A percentile compares a stretch with the other conserved stretches of the same genome.
These are phyloP conservation scores for Penicillium maclennaniae DNA, from an alignment of 495 filamentous ascomycete genomes.

Conservation along the genomic window DNA sequence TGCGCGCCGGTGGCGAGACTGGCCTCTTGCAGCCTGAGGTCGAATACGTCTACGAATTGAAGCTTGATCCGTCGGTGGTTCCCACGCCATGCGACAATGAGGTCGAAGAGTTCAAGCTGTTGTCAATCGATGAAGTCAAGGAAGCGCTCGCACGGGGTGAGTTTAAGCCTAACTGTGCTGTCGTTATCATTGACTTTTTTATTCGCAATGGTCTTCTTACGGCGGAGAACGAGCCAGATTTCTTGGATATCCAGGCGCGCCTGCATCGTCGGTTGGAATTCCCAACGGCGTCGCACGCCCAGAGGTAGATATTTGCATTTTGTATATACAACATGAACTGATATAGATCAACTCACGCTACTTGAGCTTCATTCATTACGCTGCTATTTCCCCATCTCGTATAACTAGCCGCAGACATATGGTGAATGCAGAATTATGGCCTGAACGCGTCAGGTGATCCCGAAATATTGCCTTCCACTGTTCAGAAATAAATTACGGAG, in stretches of 20 bases:
- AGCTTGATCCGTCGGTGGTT: conserved; percentile 61
- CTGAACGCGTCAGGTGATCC: too few species aligned
- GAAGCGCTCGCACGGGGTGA: conserved; percentile 63
- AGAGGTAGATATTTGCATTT: conserved; percentile 2
- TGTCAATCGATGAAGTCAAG: conserved; percentile 69
- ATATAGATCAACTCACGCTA: too few species aligned
- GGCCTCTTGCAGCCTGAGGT: conserved; percentile 89
- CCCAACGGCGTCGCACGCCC: conserved; percentile 53
- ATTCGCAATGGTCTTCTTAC: conserved; percentile 80
- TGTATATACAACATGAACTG: conserved; percentile 1
- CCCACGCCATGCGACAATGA: conserved; percentile 80
- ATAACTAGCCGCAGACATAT: too few species aligned
- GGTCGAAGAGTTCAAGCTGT: conserved; percentile 79
- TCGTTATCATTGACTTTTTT: conserved; percentile 87
- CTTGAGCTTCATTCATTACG: neutral
- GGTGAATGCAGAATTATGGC: too few species aligned
- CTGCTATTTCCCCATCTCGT: too few species aligned
- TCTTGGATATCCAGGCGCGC: conserved; percentile 67
- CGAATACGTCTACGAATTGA: conserved; percentile 88
- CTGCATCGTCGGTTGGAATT: conserved; percentile 81
- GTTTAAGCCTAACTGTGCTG: conserved; percentile 93
- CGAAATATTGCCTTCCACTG: too few species aligned
- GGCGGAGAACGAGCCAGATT: conserved; percentile 76
- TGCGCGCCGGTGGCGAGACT: conserved; percentile 75
- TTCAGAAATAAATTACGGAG: too few species aligned